Evolutionary conservation across 176 grass and related monocot species (phyloP).

Genomic region (Oryza nivara): DNA sequence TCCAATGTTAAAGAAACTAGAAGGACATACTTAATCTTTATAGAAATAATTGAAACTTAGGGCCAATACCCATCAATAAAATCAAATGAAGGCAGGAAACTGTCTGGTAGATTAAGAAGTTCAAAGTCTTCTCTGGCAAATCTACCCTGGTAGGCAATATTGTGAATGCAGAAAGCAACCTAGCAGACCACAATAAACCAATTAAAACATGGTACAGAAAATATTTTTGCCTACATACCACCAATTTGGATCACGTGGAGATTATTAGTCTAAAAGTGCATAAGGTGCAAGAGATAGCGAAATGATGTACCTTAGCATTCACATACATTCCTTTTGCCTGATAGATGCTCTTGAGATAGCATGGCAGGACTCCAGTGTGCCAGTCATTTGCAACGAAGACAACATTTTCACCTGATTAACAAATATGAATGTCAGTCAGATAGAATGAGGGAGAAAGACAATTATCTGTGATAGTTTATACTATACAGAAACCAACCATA

Average conservation of each 20-base stretch:
- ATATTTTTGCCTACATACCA: background rate
- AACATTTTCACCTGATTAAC: constrained; percentile 78
- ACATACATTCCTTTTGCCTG: constrained; percentile 74
- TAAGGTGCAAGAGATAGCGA: background rate
- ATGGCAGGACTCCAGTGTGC: constrained; percentile 74
- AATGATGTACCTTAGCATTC: constrained; percentile 73
- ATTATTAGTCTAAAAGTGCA: constrained; percentile 8
- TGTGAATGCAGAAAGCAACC: constrained; percentile 99
- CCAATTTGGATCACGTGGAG: constrained; percentile 18
- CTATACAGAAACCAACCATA: constrained; percentile 61
- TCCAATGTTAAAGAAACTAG: constrained; percentile 9
- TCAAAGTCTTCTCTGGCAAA: constrained; percentile 72
- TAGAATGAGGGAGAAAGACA: background rate
- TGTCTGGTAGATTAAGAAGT: no score
- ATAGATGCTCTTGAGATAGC: constrained; percentile 77
- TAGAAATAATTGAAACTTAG: constrained; percentile 25
- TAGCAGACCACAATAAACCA: constrained; percentile 37
- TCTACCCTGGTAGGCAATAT: constrained; percentile 90
- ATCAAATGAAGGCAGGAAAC: constrained; percentile 63
- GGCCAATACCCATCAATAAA: constrained; percentile 80
- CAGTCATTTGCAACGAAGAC: constrained; percentile 91
- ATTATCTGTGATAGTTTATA: constrained; percentile 18
- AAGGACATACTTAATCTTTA: constrained; percentile 10
- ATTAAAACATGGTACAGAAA: constrained; percentile 19
- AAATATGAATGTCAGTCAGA: constrained; percentile 23